A percentile compares a stretch with the other conserved stretches of the same genome.
phyloP scores from a whole-genome alignment of 768 basidiomycete genomes.

The Boletales sp. region DNA sequence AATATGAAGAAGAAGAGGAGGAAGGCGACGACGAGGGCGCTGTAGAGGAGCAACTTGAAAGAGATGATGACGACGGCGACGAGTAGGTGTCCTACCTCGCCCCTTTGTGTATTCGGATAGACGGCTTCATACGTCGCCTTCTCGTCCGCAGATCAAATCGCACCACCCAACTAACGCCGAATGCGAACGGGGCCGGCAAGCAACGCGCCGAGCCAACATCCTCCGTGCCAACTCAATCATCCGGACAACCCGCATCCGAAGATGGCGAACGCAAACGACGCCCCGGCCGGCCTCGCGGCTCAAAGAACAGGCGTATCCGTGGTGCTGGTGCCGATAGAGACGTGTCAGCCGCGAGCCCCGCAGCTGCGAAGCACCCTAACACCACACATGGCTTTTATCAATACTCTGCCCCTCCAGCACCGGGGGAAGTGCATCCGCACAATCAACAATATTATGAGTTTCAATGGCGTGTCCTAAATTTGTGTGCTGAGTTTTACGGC shows the following conservation, averaged over 20 bases:
- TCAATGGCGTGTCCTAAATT: slow-evolving; percentile 78
- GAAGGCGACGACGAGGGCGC: slow-evolving; percentile 69
- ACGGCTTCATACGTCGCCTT: slow-evolving; percentile 4
- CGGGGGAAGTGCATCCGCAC: slow-evolving; percentile 52
- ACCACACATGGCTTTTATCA: slow-evolving; percentile 44
- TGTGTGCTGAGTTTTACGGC: slow-evolving; percentile 83
- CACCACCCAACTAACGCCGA: slow-evolving; percentile 12
- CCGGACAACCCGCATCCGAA: slow-evolving; percentile 24
- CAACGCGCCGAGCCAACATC: slow-evolving; percentile 26
- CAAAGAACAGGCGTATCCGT: slow-evolving; percentile 63
- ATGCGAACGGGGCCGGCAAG: slow-evolving; percentile 12
- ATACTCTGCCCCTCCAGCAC: slow-evolving; percentile 37
- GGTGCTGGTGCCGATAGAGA: slow-evolving; percentile 29
- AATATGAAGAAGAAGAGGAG: slow-evolving; percentile 56
- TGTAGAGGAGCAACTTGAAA: slow-evolving; percentile 63
- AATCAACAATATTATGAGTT: slow-evolving; percentile 84
- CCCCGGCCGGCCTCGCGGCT: slow-evolving; percentile 76
- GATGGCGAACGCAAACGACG: slow-evolving; percentile 56
- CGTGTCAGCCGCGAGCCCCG: slow-evolving; percentile 4
- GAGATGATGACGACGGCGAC: slow-evolving; percentile 42
- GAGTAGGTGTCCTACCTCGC: slow-evolving; percentile 24
- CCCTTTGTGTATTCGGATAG: slow-evolving; percentile 2
- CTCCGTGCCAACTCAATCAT: slow-evolving; percentile 22
- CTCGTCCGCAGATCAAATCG: slow-evolving; percentile 22
- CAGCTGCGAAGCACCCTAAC: slow-evolving; percentile 27